These are phyloP conservation scores for Orbilia oligospora DNA, from an alignment of 2,329 filamentous ascomycete species.

Conservation along the genomic window DNA sequence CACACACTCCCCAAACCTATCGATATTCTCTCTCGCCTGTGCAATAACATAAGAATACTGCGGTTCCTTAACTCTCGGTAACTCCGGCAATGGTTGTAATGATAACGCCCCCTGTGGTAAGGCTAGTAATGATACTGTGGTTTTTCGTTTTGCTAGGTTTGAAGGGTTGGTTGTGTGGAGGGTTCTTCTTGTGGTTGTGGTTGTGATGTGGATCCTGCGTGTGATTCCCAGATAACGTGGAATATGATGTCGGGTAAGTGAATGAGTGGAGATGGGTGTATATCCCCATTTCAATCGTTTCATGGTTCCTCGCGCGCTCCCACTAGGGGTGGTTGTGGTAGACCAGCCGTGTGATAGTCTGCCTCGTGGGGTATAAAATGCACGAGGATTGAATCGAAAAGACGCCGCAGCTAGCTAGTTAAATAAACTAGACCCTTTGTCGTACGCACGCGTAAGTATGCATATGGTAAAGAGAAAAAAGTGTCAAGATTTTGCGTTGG, in stretches of 20 bases:
- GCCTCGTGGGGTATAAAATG: no score
- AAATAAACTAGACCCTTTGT: no score
- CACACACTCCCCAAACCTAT: conserved; percentile 90
- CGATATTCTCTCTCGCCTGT: conserved; percentile 90
- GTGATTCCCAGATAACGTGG: background rate
- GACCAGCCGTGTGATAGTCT: no score
- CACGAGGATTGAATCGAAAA: no score
- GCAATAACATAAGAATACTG: conserved; percentile 89
- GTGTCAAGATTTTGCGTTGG: conserved; percentile 2
- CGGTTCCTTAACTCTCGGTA: conserved; percentile 65
- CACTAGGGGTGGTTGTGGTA: no score
- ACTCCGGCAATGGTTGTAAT: conserved; percentile 38
- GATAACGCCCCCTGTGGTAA: conserved; percentile 45
- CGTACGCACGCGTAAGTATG: no score
- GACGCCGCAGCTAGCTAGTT: no score
- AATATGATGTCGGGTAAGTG: background rate
- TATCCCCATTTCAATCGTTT: conserved; percentile 4
- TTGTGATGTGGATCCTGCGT: background rate
- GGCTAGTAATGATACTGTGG: conserved; percentile 34
- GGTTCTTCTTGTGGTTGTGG: background rate
- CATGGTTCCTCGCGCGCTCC: background rate
- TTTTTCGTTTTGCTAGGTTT: conserved; percentile 38
- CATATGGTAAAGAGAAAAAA: background rate
- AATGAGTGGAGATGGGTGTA: background rate
- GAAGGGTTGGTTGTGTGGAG: background rate